Evolutionary conservation across 495 filamentous ascomycete genomes (phyloP).

Genomic region (Cercophora newfieldiana): DNA sequence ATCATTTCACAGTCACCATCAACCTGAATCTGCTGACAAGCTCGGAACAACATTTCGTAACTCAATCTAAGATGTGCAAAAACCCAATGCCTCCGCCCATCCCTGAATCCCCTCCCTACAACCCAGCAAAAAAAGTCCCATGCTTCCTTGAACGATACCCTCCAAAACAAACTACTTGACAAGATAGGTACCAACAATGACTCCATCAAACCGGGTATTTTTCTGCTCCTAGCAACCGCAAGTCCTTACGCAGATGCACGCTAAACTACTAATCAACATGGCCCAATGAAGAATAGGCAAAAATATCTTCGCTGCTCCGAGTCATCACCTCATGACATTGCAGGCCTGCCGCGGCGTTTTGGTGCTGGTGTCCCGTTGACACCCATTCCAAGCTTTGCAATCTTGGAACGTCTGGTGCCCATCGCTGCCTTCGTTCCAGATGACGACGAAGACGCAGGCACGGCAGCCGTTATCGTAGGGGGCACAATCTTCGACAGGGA

Average conservation of each 20-base stretch:
- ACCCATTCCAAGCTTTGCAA: slow-evolving; percentile 36
- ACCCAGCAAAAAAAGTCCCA: background rate
- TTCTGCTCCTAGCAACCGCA: background rate
- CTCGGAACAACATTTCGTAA: background rate
- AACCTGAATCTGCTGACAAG: too few relatives aligned
- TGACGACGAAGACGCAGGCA: background rate
- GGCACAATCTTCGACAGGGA: background rate
- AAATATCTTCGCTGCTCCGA: background rate
- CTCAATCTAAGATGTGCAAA: background rate
- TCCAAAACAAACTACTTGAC: background rate
- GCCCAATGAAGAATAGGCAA: background rate
- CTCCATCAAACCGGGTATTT: background rate
- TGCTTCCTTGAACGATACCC: background rate
- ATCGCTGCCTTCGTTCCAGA: slow-evolving; percentile 8
- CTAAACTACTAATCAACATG: background rate
- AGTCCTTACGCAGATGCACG: background rate
- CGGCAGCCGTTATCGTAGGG: slow-evolving; percentile 1
- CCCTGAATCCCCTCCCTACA: background rate
- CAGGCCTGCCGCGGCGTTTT: slow-evolving; percentile 28
- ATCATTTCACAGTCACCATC: too few relatives aligned
- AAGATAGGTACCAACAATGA: too few relatives aligned
- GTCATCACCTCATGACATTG: background rate
- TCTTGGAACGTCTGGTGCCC: slow-evolving; percentile 29
- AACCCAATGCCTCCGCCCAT: background rate
- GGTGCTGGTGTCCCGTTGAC: slow-evolving; percentile 39